Evolutionary conservation across 2,329 filamentous ascomycete genomes (phyloP).

Genomic region (Juglanconis sp.): DNA sequence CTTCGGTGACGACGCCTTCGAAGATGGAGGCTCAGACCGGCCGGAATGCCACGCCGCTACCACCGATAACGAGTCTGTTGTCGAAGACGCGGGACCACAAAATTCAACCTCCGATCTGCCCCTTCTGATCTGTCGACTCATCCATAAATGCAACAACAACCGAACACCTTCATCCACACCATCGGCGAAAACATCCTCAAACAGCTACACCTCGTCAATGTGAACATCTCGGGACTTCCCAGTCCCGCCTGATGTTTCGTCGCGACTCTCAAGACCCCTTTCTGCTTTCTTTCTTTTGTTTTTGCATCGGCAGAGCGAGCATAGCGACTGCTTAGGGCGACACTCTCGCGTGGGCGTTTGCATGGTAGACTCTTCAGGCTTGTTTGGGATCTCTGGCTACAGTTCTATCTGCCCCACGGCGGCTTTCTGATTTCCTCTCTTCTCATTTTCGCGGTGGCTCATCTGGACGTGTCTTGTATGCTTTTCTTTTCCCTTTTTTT

Average conservation of each 20-base stretch:
- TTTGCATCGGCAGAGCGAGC: conserved; percentile 12
- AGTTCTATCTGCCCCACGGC: conserved; percentile 16
- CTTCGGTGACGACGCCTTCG: conserved; percentile 10
- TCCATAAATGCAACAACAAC: background rate
- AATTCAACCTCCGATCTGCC: background rate
- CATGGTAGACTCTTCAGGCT: conserved; percentile 8
- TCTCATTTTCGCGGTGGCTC: background rate
- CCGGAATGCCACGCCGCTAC: conserved; percentile 21
- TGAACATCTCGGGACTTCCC: background rate
- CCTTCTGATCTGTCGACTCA: background rate
- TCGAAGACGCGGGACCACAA: conserved; percentile 12
- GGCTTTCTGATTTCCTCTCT: conserved; percentile 1
- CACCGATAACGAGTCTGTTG: conserved; percentile 13
- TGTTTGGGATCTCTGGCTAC: conserved; percentile 12
- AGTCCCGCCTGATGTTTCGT: conserved; percentile 3
- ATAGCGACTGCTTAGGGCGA: conserved; percentile 14
- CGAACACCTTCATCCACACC: background rate
- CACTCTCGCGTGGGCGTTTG: conserved; percentile 10
- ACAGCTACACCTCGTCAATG: conserved; percentile 1
- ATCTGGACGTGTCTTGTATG: background rate
- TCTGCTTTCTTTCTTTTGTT: conserved; percentile 5
- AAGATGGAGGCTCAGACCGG: background rate
- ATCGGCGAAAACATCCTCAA: background rate
- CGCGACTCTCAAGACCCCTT: background rate
- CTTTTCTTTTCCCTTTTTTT: background rate